phyloP scores from a whole-genome alignment of 106 monocot genomes.

The Dendrobium officinale region DNA sequence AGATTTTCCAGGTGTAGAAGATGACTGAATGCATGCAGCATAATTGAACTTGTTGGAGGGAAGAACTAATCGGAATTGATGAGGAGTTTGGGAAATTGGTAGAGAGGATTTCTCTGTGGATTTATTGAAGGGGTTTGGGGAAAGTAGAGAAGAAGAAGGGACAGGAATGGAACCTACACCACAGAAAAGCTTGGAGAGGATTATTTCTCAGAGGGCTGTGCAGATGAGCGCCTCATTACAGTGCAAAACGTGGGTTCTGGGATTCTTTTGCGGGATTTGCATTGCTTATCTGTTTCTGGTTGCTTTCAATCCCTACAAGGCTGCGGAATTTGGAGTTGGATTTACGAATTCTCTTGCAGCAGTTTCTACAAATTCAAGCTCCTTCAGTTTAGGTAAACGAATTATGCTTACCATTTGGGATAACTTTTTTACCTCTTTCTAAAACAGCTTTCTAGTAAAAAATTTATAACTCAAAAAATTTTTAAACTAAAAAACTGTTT shows the following conservation, averaged over 20 bases:
- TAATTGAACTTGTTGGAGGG: not conserved
- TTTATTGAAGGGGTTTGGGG: not conserved
- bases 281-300: conserved; percentile 51
- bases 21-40: not conserved
- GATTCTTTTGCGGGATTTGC: conserved; percentile 73
- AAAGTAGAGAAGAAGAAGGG: not conserved
- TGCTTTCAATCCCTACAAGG: conserved; percentile 31
- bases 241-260: conserved; percentile 56
- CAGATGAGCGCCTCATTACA: conserved; percentile 56
- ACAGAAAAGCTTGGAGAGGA: conserved; percentile 60
- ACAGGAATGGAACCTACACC: conserved; percentile 31
- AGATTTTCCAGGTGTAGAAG: not conserved
- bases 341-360: conserved; percentile 16
- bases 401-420: not conserved
- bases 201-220: conserved; percentile 60
- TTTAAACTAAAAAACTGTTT: no score
- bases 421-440: not conserved
- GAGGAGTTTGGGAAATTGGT: not conserved
- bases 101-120: not conserved
- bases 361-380: conserved; percentile 26
- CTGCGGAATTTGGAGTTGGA: conserved; percentile 10
- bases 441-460: not conserved
- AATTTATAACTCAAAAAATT: no score
- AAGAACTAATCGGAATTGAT: not conserved
- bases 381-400: conserved; percentile 13